A percentile compares a stretch with the other conserved stretches of the same genome.
Conservation (phyloP, 371 early-diverging fungal genomes). For the Mortierella sp. region DNA sequence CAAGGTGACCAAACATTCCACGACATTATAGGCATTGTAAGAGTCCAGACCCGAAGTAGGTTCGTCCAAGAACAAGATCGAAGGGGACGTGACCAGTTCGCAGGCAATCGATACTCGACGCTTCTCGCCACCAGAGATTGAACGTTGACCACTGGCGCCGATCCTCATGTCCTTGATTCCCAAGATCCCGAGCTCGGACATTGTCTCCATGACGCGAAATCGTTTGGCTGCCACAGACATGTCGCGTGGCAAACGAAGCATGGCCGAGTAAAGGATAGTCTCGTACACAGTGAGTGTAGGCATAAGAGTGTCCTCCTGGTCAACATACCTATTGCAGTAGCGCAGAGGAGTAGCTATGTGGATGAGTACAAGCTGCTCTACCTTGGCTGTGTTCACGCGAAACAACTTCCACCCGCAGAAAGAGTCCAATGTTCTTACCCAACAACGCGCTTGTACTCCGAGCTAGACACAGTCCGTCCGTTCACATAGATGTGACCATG, state of each 20-base stretch:
- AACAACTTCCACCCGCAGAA: background rate
- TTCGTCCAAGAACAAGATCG: slow-evolving; percentile 90
- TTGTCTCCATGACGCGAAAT: slow-evolving; percentile 74
- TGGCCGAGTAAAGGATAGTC: slow-evolving; percentile 89
- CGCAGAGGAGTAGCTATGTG: background rate
- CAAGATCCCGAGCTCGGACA: slow-evolving; percentile 77
- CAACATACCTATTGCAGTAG: slow-evolving; percentile 71
- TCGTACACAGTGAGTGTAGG: slow-evolving; percentile 92
- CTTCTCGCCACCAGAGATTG: slow-evolving; percentile 96
- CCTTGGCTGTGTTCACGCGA: background rate
- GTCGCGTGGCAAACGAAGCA: slow-evolving; percentile 80
- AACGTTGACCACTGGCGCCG: slow-evolving; percentile 77
- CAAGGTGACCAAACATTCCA: slow-evolving; percentile 85
- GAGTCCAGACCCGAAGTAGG: slow-evolving; percentile 95
- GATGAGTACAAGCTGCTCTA: background rate
- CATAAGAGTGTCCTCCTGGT: slow-evolving; percentile 93
- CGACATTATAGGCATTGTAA: slow-evolving; percentile 93
- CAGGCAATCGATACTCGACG: slow-evolving; percentile 94
- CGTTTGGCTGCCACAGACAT: slow-evolving; percentile 67
- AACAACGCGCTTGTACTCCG: slow-evolving; percentile 71
- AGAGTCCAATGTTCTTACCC: slow-evolving; percentile 59
- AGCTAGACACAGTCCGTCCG: slow-evolving; percentile 70
- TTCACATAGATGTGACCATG: slow-evolving; percentile 93
- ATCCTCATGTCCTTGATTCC: slow-evolving; percentile 75
- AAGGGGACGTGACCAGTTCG: slow-evolving; percentile 88